Evolutionary conservation across 805 yeast genomes (phyloP).

Genomic region (Ogataea allantospora): DNA sequence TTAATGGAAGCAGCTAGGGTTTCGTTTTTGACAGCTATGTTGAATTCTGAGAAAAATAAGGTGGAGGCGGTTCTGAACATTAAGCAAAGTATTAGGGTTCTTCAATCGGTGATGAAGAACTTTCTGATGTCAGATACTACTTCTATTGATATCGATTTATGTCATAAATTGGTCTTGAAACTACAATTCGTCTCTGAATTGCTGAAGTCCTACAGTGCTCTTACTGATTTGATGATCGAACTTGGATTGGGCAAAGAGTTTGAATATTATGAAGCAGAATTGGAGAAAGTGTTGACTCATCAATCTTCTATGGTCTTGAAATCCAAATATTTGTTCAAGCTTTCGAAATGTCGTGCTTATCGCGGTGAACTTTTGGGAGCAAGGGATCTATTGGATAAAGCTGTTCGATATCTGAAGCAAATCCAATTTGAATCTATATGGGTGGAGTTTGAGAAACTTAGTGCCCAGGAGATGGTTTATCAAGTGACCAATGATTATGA

Average conservation of each 20-base stretch:
- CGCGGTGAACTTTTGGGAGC: conserved; percentile 10
- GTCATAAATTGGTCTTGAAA: conserved; percentile 28
- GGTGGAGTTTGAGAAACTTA: conserved; percentile 5
- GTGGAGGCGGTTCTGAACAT: conserved; percentile 37
- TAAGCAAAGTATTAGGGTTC: conserved; percentile 49
- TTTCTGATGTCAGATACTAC: conserved; percentile 21
- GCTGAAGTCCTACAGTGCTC: conserved; percentile 37
- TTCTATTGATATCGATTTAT: conserved; percentile 20
- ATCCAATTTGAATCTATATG: conserved; percentile 10
- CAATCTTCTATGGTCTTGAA: conserved; percentile 30
- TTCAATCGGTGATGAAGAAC: conserved; percentile 52
- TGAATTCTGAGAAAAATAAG: conserved; percentile 26
- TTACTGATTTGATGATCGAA: conserved; percentile 41
- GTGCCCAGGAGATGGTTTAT: conserved; percentile 12
- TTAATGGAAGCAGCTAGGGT: conserved; percentile 35
- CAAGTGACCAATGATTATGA: conserved; percentile 2
- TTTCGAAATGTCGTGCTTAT: conserved; percentile 27
- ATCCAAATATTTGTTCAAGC: conserved; percentile 18
- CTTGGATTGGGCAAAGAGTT: conserved; percentile 61
- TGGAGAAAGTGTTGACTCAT: conserved; percentile 37
- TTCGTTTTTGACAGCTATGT: conserved; percentile 33
- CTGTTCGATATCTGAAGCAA: neutral
- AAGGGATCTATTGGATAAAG: conserved; percentile 2
- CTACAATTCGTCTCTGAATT: conserved; percentile 37
- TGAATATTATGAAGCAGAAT: conserved; percentile 52